phyloP scores from a whole-genome alignment of 768 basidiomycete genomes.

The Trametes villosa region DNA sequence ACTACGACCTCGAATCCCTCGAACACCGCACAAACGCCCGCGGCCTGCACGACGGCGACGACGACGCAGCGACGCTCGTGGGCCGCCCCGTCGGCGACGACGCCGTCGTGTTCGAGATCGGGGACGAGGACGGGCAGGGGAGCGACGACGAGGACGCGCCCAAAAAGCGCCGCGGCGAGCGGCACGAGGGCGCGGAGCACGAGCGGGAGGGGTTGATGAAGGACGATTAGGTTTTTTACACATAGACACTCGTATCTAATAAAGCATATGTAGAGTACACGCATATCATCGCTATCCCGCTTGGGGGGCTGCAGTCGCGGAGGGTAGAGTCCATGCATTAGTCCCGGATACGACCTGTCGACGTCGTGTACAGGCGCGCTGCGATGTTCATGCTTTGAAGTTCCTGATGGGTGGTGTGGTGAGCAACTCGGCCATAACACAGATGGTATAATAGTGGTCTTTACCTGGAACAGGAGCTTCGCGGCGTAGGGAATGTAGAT shows the following conservation, averaged over 20 bases:
- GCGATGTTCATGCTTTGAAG: conserved; percentile 96
- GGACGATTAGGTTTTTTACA: conserved; percentile 35
- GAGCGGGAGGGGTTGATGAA: conserved; percentile 73
- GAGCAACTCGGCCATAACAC: background rate
- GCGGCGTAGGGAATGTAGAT: conserved; percentile 96
- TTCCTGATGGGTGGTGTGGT: conserved; percentile 55
- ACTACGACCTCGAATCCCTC: conserved; percentile 85
- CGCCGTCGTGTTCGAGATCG: conserved; percentile 88
- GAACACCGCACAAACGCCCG: conserved; percentile 54
- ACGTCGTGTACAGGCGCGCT: conserved; percentile 83
- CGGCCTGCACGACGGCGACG: conserved; percentile 56
- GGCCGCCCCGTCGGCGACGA: conserved; percentile 63
- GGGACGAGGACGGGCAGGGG: conserved; percentile 72
- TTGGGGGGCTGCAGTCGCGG: conserved; percentile 14
- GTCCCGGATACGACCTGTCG: conserved; percentile 84
- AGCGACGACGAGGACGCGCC: conserved; percentile 63
- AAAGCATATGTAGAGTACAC: conserved; percentile 43
- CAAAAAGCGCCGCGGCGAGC: conserved; percentile 55
- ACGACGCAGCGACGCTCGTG: conserved; percentile 75
- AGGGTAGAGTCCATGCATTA: conserved; percentile 28
- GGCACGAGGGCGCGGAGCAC: conserved; percentile 48
- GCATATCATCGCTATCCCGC: conserved; percentile 28
- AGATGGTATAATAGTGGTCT: conserved; percentile 23
- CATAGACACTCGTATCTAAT: conserved; percentile 30
- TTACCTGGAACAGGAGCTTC: conserved; percentile 92